These are phyloP conservation scores for Mycena kentingensis DNA, from an alignment of 768 basidiomycete genomes.

Conservation along the genomic window DNA sequence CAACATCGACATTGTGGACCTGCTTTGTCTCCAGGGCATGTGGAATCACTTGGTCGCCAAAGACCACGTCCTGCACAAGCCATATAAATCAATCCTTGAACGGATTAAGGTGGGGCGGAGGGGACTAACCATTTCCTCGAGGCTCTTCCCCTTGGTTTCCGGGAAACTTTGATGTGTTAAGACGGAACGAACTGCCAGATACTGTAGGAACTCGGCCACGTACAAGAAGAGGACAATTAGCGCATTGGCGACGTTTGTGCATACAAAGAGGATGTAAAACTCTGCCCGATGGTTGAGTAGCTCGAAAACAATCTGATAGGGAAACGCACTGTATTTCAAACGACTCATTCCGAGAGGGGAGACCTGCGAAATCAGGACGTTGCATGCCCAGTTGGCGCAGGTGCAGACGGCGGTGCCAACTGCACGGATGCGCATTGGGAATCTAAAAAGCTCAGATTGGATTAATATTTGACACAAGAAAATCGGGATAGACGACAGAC, in stretches of 20 bases:
- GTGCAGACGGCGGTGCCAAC: constrained; percentile 27
- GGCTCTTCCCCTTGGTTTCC: constrained; percentile 21
- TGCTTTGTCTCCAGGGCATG: constrained; percentile 21
- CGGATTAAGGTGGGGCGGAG: too few relatives aligned
- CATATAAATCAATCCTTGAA: too few relatives aligned
- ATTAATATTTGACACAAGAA: not conserved
- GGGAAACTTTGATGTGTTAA: too few relatives aligned
- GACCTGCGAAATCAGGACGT: constrained; percentile 23
- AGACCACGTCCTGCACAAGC: constrained; percentile 22
- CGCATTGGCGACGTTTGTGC: constrained; percentile 15
- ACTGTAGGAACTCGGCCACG: too few relatives aligned
- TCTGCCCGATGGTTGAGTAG: too few relatives aligned
- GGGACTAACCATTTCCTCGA: constrained; percentile 20
- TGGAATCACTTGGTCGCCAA: constrained; percentile 21
- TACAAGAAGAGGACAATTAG: constrained; percentile 21
- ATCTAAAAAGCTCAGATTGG: constrained; percentile 44
- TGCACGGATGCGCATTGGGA: constrained; percentile 56
- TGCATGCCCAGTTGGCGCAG: constrained; percentile 23
- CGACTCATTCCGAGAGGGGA: constrained; percentile 18
- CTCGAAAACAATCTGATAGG: too few relatives aligned
- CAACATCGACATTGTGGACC: constrained; percentile 8
- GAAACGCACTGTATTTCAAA: constrained; percentile 10
- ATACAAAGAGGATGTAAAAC: constrained; percentile 20
- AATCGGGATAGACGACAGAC: not conserved
- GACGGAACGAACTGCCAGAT: too few relatives aligned